Evolutionary conservation across 2,329 filamentous ascomycete species (phyloP), one percentile per base, ranked within the genome.

Genomic region (Elsinoe ampelina): DNA sequence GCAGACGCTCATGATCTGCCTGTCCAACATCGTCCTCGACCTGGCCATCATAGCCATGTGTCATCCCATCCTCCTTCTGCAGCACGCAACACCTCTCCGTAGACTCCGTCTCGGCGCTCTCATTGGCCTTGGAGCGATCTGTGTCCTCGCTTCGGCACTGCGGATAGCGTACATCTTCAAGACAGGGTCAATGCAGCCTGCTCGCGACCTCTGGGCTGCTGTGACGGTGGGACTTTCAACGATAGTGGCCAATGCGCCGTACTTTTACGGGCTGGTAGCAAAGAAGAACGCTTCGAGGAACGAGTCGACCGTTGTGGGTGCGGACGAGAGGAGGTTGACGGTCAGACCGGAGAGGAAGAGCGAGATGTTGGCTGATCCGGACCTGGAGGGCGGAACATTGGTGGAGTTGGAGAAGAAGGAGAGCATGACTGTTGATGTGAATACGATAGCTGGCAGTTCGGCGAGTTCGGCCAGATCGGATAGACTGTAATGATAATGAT

Each of bases 1-100:
- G 1, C 69, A 72, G 43, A 61, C 72, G 1, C 52, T 71, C 12
- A 61, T 67, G 11, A 70, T 71, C 60, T 65, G 66, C 1, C 57
- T 66, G 6, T 63, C 66, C 47, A 72, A 72, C 57, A 66, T 69
- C 26, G 42, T 50, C 45, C 52, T 60, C 52, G 61, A 62, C 45
- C 10, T 67, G 4, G 35, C 70, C 20, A 62, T 71, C 1, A 63
- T 70, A 32, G 52, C 61, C 8, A 66, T 70, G 51, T 57, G 58
- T 36, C 38, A 54, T 3, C 60, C 61, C 1, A 58, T 62, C 36
- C 58, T 61, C 11, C 48, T 56, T 11, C 47, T 58, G 8, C 59
- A 58, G n/a, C 39, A 45, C n/a, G 54, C 58, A 6, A 35, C 41
- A 10, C 60, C 58, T 17, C 20, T 26, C 7, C 52, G 26, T 19